These are phyloP conservation scores for Pleurotus cornucopiae DNA, from an alignment of 768 basidiomycete genomes.

Conservation along the genomic window DNA sequence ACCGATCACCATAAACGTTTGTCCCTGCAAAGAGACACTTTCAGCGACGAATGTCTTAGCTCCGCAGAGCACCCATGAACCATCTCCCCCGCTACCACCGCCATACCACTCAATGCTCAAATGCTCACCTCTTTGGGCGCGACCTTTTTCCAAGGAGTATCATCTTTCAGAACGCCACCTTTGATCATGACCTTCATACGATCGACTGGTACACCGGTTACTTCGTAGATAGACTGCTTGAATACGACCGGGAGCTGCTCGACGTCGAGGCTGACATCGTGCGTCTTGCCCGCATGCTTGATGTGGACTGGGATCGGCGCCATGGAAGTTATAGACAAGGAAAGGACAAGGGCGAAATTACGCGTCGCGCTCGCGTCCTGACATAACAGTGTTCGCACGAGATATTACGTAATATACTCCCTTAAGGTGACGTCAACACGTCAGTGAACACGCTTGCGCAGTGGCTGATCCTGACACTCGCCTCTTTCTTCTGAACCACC, in stretches of 20 bases:
- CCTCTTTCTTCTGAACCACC: slow-evolving; percentile 14
- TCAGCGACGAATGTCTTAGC: slow-evolving; percentile 1
- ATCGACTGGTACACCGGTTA: slow-evolving; percentile 84
- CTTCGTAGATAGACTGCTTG: slow-evolving; percentile 78
- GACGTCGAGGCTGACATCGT: slow-evolving; percentile 69
- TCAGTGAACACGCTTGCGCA: slow-evolving; percentile 1
- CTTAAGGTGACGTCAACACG: slow-evolving; percentile 14
- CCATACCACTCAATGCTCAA: neutral
- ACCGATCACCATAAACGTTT: slow-evolving; percentile 91
- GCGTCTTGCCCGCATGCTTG: slow-evolving; percentile 85
- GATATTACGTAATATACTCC: slow-evolving; percentile 1
- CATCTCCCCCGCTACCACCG: neutral
- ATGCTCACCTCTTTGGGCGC: slow-evolving; percentile 72
- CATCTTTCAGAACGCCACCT: slow-evolving; percentile 89
- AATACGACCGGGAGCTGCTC: slow-evolving; percentile 67
- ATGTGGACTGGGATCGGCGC: slow-evolving; percentile 71
- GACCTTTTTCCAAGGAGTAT: slow-evolving; percentile 82
- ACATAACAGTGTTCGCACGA: too few relatives aligned
- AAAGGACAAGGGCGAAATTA: neutral
- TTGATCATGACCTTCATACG: slow-evolving; percentile 99
- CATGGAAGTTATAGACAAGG: slow-evolving; percentile 35
- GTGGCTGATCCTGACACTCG: too few relatives aligned
- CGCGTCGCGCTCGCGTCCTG: neutral
- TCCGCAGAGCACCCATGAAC: neutral
- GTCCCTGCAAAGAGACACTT: slow-evolving; percentile 48